Evolutionary conservation across 2,329 filamentous ascomycete species (phyloP), one percentile per base, ranked within the genome.

Genomic region (Fusarium udum): DNA sequence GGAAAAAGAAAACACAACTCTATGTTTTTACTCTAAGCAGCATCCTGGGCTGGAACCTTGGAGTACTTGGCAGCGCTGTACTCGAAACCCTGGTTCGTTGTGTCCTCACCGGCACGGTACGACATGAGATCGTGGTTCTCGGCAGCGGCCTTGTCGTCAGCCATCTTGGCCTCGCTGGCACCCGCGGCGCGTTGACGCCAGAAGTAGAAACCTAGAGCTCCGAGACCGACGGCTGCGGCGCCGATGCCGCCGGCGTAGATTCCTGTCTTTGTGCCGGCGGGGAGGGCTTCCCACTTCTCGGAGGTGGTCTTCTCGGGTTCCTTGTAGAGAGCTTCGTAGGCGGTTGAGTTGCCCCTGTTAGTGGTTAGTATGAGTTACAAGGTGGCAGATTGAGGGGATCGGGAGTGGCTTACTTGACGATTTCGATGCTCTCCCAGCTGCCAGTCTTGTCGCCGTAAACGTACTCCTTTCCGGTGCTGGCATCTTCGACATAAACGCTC

Each of bases 381-480:
- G 13, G 16, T 14, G 14, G 13, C 8, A 3, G 15, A 14, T 20
- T 20, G 5, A 5, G 4, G 6, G 4, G 22, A 22, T 49, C 22
- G 14, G 7, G 6, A 7, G 13, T 11, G 20, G 84, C 87, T 84
- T 83, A 90, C 87, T 79, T 79, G 62, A 83, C 80, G 37, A 87
- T 80, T 74, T 91, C 85, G 80, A 93, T 92, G 83, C 90, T 92
- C 76, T 91, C 76, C 84, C 85, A 92, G 60, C 82, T 84, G 58
- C 92, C 92, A 2, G 86, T 84, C 43, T 83, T 83, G 78, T 93
- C 92, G 32, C 85, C 85, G 76, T 89, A 95, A 51, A 86, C 82
- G 79, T 95, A 95, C 75, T 89, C 88, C 75, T 89, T 89, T 64
- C 90, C 89, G 56, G 85, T 88, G 78, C 88, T 89, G 82, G 88